phyloP scores from a whole-genome alignment of 2,329 filamentous ascomycete genomes.

The Ramichloridium luteum region DNA sequence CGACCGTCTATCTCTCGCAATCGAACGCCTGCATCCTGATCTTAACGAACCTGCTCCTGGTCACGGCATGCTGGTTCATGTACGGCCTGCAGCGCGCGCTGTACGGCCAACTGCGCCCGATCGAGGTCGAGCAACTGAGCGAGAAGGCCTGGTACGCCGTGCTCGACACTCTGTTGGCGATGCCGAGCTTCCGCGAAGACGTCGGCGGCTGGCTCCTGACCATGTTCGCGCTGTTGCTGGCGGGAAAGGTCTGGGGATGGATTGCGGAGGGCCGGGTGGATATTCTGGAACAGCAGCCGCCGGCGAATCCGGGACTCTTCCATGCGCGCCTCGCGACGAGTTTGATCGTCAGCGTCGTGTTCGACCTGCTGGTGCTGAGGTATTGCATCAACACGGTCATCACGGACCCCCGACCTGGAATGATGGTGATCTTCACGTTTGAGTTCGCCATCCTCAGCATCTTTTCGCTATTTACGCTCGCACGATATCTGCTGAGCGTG shows the following conservation, averaged over 20 bases:
- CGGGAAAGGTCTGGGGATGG: slow-evolving; percentile 97
- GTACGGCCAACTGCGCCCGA: slow-evolving; percentile 78
- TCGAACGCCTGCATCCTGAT: slow-evolving; percentile 94
- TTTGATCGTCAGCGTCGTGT: slow-evolving; percentile 63
- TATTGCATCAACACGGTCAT: slow-evolving; percentile 77
- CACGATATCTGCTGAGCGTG: slow-evolving; percentile 67
- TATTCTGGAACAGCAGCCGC: slow-evolving; percentile 87
- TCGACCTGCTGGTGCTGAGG: slow-evolving; percentile 66
- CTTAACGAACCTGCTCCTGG: slow-evolving; percentile 77
- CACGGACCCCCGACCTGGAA: slow-evolving; percentile 78
- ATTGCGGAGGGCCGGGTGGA: slow-evolving; percentile 92
- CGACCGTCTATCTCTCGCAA: slow-evolving; percentile 90
- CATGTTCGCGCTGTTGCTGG: slow-evolving; percentile 89
- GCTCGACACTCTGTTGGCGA: slow-evolving; percentile 89
- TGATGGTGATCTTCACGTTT: slow-evolving; percentile 99
- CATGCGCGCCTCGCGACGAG: slow-evolving; percentile 72
- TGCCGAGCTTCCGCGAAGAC: slow-evolving; percentile 96
- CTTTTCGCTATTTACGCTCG: slow-evolving; percentile 64
- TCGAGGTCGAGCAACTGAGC: slow-evolving; percentile 93
- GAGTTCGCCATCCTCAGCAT: slow-evolving; percentile 84
- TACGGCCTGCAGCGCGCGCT: slow-evolving; percentile 82
- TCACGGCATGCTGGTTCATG: slow-evolving; percentile 67
- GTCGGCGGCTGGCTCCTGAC: slow-evolving; percentile 88
- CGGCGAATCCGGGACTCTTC: slow-evolving; percentile 76
- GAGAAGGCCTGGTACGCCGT: slow-evolving; percentile 98